Base-by-base conservation (phyloP, 371 early-diverging fungal genomes). In the Furculomyces boomerangus region DNA sequence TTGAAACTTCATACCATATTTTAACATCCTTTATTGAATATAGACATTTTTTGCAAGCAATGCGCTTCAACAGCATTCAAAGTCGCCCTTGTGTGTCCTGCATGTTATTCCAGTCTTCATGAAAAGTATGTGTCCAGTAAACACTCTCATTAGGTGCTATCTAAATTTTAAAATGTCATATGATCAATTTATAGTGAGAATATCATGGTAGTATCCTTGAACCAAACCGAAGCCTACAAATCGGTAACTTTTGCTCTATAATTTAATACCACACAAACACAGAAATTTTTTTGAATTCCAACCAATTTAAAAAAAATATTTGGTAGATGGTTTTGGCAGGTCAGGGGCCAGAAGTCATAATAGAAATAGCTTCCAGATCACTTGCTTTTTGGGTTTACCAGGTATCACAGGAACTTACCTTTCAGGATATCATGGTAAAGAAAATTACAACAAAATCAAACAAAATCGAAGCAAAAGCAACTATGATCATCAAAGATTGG, bases 331-430 rank as follows among this genome's bases (percentile, higher is more conserved):
- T 51, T 31, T 24, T 51, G 31, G 52, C 52, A 30, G 52, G 52
- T 8, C 52, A 51, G 39, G 32, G 31, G 7, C 52, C 52, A 3
- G 52, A 51, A 25, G 52, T 51, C 2, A 51, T 51, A 31, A 51
- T 51, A 32, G 52, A 51, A 13, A 32, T 51, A 14, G 30, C 35
- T 13, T 51, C 52, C 3, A 51, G 52, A 35, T 28, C 52, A 14
- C 24, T 51, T 5, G 52, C 52, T 8, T 51, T 51, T 35, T 51
- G 52, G 52, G 52, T 51, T 8, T 51, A 51, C 32, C 52, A 51
- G 30, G 31, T 51, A 39, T 51, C 52, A 7, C 52, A 51, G 22
- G 52, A 51, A 35, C 10, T 51, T 7, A 7, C 52, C 2, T 51
- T 51, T 35, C 52, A 51, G 30, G 52, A 51, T 13, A 51, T 51